Evolutionary conservation across 495 filamentous ascomycete species (phyloP), one percentile per base, ranked within the genome.

Genomic region (Hypoxylon lienhwacheense): DNA sequence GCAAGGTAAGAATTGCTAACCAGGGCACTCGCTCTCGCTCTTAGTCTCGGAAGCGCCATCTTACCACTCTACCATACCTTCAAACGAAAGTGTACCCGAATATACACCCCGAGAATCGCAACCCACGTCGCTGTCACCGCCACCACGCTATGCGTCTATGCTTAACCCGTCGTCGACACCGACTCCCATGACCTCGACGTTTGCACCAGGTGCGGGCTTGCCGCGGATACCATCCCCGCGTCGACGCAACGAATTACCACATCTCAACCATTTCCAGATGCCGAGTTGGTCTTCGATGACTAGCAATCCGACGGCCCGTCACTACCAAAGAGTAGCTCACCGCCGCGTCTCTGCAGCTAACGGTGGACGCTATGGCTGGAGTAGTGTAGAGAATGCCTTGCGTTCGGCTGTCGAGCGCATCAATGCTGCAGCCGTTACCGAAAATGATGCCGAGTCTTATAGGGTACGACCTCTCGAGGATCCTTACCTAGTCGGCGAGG

Each of bases 401-500:
- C 53, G 64, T 20, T 41, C 55, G 4, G 64, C 56, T 0, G 12
- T 66, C 20, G 53, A 54, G 7, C 64, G 64, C 37, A 42, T 65
- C 19, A 34, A 55, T 1, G 53, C 61, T 2, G 45, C 47, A 0
- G 49, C 54, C 5, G 45, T 26, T 4, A 47, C 37, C 16, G 55
- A n/a, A n/a, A n/a, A 58, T 20, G 49, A 41, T 3, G 46, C 36
- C 7, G 54, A 51, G 29, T 44, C 51, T 1, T 53, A 61, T 39
- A 59, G 52, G 46, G 39, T 72, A 8, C 62, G 74, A n/a, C 75
- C 74, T 17, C 69, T 77, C 16, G 78, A 81, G 59, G 78, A 80
- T 53, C 78, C 77, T 5, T 68, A 76, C 15, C 68, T 80, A 5
- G 78, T 79, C 0, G 78, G 78, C 24, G 77, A 81, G 65, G 68